phyloP scores from a whole-genome alignment of 176 grass and related monocot species.

The Oryza meyeriana region DNA sequence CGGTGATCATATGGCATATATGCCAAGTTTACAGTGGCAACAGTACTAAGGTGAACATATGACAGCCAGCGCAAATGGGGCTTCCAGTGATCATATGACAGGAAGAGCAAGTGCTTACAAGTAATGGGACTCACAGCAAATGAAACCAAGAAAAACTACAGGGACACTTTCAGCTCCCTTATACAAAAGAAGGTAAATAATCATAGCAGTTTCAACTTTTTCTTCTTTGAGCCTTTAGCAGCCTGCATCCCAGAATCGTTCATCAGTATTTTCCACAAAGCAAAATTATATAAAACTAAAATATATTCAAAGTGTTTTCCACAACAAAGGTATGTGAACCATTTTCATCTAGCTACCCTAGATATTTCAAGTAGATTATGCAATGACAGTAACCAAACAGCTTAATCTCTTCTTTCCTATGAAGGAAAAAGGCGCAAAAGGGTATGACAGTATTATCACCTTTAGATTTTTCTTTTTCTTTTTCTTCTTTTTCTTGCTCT shows the following conservation, averaged over 20 bases:
- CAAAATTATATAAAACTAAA: neutral
- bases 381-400: neutral
- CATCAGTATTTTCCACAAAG: neutral
- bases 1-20: neutral
- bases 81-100: neutral
- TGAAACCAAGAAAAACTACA: neutral
- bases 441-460: constrained; percentile 20
- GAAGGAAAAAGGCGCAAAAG: neutral
- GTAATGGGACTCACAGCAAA: neutral
- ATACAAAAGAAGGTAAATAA: neutral
- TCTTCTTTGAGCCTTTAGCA: constrained; percentile 22
- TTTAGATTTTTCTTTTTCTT: constrained; percentile 61
- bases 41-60: no score
- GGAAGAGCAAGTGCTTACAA: constrained; percentile 23
- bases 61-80: neutral
- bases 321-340: neutral
- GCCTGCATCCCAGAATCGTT: constrained; percentile 31
- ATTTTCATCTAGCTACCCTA: neutral
- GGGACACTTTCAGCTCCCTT: constrained; percentile 5
- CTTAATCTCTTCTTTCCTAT: neutral
- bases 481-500: constrained; percentile 58
- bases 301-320: neutral
- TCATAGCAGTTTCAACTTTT: constrained; percentile 25
- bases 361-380: neutral
- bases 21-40: neutral